Conservation (phyloP, 768 basidiomycete genomes). For the Boletus subcaerulescens region DNA sequence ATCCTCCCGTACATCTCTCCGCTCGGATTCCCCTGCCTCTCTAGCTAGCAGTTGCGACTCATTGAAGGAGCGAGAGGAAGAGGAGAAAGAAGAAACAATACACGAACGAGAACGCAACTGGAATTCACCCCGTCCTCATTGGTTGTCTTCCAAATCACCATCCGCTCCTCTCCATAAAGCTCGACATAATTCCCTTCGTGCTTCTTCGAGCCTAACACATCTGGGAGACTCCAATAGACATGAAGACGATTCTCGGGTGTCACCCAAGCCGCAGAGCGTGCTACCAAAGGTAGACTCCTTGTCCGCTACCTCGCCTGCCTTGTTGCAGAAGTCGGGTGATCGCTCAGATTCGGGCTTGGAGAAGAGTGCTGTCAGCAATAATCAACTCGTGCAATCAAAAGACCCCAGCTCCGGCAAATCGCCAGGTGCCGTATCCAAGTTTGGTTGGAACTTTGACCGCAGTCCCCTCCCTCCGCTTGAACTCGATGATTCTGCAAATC, state of each 20-base stretch:
- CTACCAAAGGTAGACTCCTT: conserved; percentile 1
- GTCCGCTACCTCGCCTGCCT: neutral
- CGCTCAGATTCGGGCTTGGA: conserved; percentile 1
- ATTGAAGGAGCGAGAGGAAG: conserved; percentile 30
- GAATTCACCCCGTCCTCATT: conserved; percentile 63
- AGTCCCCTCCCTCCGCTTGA: conserved; percentile 41
- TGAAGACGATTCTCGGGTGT: conserved; percentile 1
- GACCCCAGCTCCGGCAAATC: conserved; percentile 12
- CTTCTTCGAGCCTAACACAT: conserved; percentile 18
- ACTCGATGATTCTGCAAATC: conserved; percentile 26
- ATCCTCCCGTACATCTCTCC: conserved; percentile 32
- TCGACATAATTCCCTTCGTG: conserved; percentile 14
- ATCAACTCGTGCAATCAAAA: neutral
- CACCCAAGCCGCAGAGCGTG: neutral
- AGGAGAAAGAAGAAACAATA: conserved; percentile 33
- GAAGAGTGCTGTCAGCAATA: neutral
- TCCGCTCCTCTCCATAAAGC: conserved; percentile 4
- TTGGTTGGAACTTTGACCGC: conserved; percentile 42
- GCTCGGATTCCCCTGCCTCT: conserved; percentile 45
- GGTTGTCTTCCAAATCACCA: conserved; percentile 36
- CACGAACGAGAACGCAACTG: conserved; percentile 66
- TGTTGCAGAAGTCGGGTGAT: conserved; percentile 1
- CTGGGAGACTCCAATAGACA: conserved; percentile 7
- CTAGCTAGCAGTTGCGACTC: conserved; percentile 34
- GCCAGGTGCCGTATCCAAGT: conserved; percentile 27